These are phyloP conservation scores for Microsporum audouinii DNA, from an alignment of 2,329 filamentous ascomycete species.

Conservation along the genomic window DNA sequence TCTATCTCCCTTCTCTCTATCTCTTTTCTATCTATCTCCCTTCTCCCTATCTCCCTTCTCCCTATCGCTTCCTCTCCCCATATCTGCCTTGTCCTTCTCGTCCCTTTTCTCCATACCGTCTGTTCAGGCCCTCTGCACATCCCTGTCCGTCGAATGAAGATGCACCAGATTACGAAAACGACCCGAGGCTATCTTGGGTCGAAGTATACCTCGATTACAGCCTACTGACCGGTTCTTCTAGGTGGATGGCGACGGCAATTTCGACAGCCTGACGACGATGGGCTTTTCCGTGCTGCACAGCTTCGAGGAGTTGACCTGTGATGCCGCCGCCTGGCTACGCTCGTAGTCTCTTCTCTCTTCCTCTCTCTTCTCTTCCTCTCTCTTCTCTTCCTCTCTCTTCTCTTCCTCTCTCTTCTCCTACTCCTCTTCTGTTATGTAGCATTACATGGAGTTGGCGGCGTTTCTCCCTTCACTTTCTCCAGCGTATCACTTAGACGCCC, in stretches of 20 bases:
- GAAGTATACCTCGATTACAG: background rate
- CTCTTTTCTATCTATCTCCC: background rate
- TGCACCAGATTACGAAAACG: background rate
- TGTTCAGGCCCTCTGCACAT: background rate
- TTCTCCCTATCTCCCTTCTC: slow-evolving; percentile 4
- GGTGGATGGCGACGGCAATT: slow-evolving; percentile 60
- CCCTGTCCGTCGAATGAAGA: background rate
- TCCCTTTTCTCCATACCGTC: background rate
- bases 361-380: too few relatives aligned
- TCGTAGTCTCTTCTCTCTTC: slow-evolving; percentile 16
- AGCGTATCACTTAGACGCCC: slow-evolving; percentile 12
- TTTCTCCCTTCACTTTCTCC: too few relatives aligned
- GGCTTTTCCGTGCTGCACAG: slow-evolving; percentile 67
- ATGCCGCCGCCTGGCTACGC: slow-evolving; percentile 47
- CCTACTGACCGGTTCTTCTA: slow-evolving; percentile 22
- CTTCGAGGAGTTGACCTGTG: slow-evolving; percentile 69
- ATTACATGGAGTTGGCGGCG: too few relatives aligned
- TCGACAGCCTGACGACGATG: slow-evolving; percentile 64
- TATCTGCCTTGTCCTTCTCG: background rate
- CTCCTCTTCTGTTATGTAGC: too few relatives aligned
- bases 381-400: too few relatives aligned
- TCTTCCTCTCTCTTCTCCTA: too few relatives aligned
- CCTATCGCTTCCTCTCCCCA: background rate
- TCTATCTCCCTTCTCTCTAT: background rate
- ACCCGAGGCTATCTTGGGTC: background rate